A percentile compares a stretch with the other conserved stretches of the same genome.
Conservation (phyloP, 2,329 filamentous ascomycete species). For the Penicillium sclerotigenum region DNA sequence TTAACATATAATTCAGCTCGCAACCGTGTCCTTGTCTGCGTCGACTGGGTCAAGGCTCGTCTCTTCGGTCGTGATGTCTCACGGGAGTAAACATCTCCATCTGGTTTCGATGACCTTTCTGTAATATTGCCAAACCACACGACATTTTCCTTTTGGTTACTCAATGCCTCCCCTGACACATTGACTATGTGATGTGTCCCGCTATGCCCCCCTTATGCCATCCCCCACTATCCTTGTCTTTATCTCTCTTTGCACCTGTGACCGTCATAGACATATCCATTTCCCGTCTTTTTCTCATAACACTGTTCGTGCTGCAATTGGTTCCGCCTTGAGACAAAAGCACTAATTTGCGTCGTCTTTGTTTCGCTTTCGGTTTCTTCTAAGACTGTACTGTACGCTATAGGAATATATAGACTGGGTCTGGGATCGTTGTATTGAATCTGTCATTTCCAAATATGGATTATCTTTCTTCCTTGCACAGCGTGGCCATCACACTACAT, state of each 20-base stretch:
- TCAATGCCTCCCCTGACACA: conserved; percentile 2
- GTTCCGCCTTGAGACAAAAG: conserved; percentile 20
- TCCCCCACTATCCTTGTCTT: conserved; percentile 9
- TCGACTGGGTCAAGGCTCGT: conserved; percentile 98
- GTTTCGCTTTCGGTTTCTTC: conserved; percentile 17
- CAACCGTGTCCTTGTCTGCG: conserved; percentile 85
- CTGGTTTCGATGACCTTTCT: conserved; percentile 5
- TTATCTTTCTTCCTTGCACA: too few species aligned
- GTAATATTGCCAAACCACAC: conserved; percentile 8
- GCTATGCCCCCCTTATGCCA: conserved; percentile 17
- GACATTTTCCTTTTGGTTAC: conserved; percentile 11
- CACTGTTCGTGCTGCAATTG: conserved; percentile 10
- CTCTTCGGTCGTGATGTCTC: conserved; percentile 89
- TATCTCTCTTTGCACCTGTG: conserved; percentile 4
- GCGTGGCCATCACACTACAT: not conserved
- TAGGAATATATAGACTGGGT: conserved; percentile 31
- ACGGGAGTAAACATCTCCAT: conserved; percentile 39
- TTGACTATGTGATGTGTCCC: not conserved
- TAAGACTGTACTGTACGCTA: conserved; percentile 21
- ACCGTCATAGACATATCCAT: conserved; percentile 25
- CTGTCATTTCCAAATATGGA: conserved; percentile 4
- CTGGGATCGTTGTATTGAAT: conserved; percentile 15
- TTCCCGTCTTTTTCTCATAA: conserved; percentile 16
- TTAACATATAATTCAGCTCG: conserved; percentile 57
- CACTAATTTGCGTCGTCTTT: conserved; percentile 17